These are phyloP conservation scores for Colletotrichum cuscutae DNA, from an alignment of 2,329 filamentous ascomycete genomes.

Conservation along the genomic window DNA sequence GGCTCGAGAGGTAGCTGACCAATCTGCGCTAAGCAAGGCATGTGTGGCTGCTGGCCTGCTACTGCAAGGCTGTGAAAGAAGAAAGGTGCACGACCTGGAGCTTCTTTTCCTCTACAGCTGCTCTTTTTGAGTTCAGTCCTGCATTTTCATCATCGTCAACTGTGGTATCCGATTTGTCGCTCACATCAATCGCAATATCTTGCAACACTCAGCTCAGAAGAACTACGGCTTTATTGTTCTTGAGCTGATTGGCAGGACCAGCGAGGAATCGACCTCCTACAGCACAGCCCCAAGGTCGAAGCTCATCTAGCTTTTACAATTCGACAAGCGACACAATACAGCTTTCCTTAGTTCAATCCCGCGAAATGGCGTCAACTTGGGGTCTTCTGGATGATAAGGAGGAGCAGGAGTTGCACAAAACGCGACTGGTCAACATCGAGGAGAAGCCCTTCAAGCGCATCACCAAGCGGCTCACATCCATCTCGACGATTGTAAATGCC, in stretches of 20 bases:
- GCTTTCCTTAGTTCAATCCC: neutral
- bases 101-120: neutral
- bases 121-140: conserved; percentile 6
- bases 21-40: conserved; percentile 13
- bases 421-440: conserved; percentile 87
- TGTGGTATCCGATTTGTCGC: neutral
- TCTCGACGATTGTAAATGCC: conserved; percentile 70
- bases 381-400: conserved; percentile 78
- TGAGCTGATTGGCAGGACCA: neutral
- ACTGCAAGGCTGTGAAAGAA: conserved; percentile 33
- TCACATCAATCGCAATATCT: neutral
- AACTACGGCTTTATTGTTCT: neutral
- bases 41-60: neutral
- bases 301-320: neutral
- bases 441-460: conserved; percentile 92
- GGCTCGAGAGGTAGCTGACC: neutral
- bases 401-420: conserved; percentile 87
- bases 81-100: neutral
- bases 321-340: neutral
- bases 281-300: neutral
- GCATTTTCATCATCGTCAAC: neutral
- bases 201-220: neutral
- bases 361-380: conserved; percentile 62
- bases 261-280: neutral
- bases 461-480: conserved; percentile 79